Evolutionary conservation across 805 yeast genomes (phyloP).

Genomic region (Wickerhamomyces chaumierensis): DNA sequence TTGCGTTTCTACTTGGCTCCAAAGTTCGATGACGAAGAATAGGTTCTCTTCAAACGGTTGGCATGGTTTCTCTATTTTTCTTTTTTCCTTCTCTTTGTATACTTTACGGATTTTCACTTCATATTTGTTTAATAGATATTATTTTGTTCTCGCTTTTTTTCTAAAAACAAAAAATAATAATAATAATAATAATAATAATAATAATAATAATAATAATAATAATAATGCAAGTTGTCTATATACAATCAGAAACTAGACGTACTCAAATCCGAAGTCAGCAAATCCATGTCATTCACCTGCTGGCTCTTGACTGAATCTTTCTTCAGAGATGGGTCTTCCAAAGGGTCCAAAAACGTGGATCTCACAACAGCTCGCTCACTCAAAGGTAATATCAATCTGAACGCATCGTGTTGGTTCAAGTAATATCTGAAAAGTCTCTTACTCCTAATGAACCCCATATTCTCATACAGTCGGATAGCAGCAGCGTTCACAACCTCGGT

Average conservation of each 20-base stretch:
- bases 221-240: neutral
- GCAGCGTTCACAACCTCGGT: conserved; percentile 76
- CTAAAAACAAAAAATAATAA: no score
- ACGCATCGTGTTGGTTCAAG: conserved; percentile 89
- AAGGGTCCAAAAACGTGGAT: conserved; percentile 36
- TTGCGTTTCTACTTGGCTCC: conserved; percentile 96
- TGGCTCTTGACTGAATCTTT: no score
- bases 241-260: neutral
- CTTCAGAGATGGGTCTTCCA: conserved; percentile 1
- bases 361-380: conserved; percentile 46
- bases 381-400: conserved; percentile 71
- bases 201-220: no score
- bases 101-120: neutral
- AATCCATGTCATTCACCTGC: neutral
- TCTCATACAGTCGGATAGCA: conserved; percentile 61
- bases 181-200: no score
- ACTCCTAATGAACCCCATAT: conserved; percentile 62
- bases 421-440: conserved; percentile 81
- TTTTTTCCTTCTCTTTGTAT: no score
- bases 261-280: neutral
- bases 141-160: no score
- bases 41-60: conserved; percentile 7
- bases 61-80: conserved; percentile 1
- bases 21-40: conserved; percentile 88
- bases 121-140: neutral